A percentile compares a stretch with the other conserved stretches of the same genome.
Evolutionary conservation across 2,329 filamentous ascomycete genomes (phyloP).

Genomic region (Alternaria consortialis): DNA sequence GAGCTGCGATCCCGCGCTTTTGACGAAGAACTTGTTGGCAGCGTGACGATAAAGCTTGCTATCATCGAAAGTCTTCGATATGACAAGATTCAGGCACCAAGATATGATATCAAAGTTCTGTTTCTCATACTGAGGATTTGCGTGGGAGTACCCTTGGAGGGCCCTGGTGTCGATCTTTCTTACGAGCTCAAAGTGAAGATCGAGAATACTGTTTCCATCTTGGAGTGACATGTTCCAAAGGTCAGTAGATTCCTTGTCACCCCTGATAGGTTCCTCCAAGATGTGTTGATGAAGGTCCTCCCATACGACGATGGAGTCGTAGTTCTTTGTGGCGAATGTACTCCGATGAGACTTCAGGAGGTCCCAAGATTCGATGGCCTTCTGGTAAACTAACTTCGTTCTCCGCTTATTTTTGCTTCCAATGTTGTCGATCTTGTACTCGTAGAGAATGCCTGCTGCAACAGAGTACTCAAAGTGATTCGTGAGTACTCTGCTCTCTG

Average conservation of each 20-base stretch:
- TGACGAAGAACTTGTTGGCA: too few species aligned
- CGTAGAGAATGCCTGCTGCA: background rate
- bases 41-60: too few species aligned
- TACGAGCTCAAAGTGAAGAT: background rate
- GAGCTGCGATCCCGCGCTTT: too few species aligned
- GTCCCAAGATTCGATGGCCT: background rate
- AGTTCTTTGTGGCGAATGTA: slow-evolving; percentile 9
- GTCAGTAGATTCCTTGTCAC: background rate
- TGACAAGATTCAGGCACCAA: too few species aligned
- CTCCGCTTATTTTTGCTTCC: background rate
- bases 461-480: slow-evolving; percentile 24
- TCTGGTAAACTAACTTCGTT: background rate
- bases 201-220: background rate
- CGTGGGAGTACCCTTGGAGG: too few species aligned
- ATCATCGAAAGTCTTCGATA: too few species aligned
- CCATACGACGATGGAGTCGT: slow-evolving; percentile 17
- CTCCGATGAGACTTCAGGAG: slow-evolving; percentile 7
- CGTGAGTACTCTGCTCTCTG: background rate
- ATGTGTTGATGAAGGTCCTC: slow-evolving; percentile 11
- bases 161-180: too few species aligned
- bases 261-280: background rate
- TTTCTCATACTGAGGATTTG: too few species aligned
- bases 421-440: slow-evolving; percentile 6
- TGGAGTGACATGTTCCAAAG: too few species aligned
- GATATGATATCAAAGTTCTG: too few species aligned